Percentiles rank a stretch among this genome's conserved stretches.
These are phyloP conservation scores for Heliamphora pulchella DNA, from an alignment of 179 eudicot genomes.

Conservation along the genomic window DNA sequence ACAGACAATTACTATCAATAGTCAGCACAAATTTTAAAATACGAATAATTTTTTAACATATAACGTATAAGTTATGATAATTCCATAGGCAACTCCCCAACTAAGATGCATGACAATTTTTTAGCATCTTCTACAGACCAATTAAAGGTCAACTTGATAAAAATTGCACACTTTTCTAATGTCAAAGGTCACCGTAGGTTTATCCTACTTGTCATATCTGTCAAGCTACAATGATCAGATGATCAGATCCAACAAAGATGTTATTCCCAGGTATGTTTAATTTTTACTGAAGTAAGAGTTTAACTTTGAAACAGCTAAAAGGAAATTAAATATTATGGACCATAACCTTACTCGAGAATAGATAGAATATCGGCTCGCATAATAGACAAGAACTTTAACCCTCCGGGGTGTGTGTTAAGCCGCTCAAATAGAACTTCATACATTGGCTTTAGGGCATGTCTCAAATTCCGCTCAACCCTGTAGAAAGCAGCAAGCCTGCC, in stretches of 20 bases:
- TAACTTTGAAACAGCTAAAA: neutral
- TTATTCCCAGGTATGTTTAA: neutral
- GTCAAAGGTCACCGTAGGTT: neutral
- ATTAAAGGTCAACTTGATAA: no score
- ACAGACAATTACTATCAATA: neutral
- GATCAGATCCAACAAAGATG: neutral
- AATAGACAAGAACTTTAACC: slow-evolving; percentile 71
- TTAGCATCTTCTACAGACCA: neutral
- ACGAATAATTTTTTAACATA: neutral
- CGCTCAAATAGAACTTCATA: slow-evolving; percentile 83
- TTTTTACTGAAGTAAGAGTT: no score
- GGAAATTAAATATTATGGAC: neutral
- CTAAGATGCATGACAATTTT: neutral
- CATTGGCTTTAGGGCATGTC: slow-evolving; percentile 78
- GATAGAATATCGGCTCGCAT: slow-evolving; percentile 78
- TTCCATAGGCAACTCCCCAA: neutral
- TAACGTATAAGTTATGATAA: neutral
- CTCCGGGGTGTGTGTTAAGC: slow-evolving; percentile 90
- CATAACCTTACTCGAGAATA: slow-evolving; percentile 65
- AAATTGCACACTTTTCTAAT: no score
- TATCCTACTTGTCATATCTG: neutral
- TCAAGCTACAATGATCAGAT: neutral
- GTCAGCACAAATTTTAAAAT: neutral
- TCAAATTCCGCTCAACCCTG: slow-evolving; percentile 72
- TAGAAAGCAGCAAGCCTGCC: slow-evolving; percentile 59